These are phyloP conservation scores for Globisporangium irregulare DNA, from an alignment of 352 stramenopile genomes.

Conservation along the genomic window DNA sequence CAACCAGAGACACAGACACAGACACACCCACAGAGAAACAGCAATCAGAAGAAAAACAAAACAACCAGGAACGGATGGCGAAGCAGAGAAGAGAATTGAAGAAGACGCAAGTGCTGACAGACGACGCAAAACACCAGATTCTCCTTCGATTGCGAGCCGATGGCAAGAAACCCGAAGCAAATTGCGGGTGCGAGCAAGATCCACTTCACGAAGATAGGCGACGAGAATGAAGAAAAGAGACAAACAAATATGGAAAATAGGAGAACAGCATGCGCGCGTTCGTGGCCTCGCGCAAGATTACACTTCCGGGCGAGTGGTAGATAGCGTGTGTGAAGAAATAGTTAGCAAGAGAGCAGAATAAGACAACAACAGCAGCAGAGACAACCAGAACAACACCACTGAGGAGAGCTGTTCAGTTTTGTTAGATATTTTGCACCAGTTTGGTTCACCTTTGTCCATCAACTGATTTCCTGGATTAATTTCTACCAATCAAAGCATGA, in stretches of 20 bases:
- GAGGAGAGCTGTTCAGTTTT: no score
- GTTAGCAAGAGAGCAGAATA: not conserved
- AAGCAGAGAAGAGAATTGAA: not conserved
- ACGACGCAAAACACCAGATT: not conserved
- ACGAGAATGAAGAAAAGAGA: not conserved
- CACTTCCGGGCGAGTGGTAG: not conserved
- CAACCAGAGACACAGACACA: not conserved
- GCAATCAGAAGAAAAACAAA: not conserved
- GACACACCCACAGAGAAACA: not conserved
- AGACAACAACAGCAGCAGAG: not conserved
- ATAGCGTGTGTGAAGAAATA: not conserved
- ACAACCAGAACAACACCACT: not conserved
- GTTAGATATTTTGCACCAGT: no score
- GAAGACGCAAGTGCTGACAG: not conserved
- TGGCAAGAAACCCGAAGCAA: not conserved
- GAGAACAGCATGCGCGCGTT: not conserved
- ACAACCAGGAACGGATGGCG: not conserved
- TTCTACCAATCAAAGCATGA: not conserved
- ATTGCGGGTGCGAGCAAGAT: not conserved
- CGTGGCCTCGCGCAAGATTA: not conserved
- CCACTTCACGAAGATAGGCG: not conserved
- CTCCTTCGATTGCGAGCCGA: not conserved
- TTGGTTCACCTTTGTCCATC: no score
- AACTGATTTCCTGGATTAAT: not conserved
- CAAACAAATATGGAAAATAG: slow-evolving; percentile 1